Evolutionary conservation across 73 alveolate species (phyloP).

Genomic region (Paramecium pentaurelia): DNA sequence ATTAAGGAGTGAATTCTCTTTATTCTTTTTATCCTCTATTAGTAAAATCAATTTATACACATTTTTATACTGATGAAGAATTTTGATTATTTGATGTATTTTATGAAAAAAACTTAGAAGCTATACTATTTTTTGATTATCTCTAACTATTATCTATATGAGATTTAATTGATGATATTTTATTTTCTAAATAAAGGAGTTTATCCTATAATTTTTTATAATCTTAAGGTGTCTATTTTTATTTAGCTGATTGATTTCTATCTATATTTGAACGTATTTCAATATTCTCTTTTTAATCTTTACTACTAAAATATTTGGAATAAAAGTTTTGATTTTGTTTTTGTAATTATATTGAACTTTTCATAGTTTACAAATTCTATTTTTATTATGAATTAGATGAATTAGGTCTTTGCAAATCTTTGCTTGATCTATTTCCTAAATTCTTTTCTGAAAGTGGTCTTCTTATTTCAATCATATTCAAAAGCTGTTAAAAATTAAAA

Average conservation of each 20-base stretch:
- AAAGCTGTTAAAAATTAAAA: constrained; percentile 37
- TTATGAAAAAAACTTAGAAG: constrained; percentile 19
- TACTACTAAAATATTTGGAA: constrained; percentile 29
- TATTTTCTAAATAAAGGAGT: constrained; percentile 2
- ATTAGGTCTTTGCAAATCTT: constrained; percentile 19
- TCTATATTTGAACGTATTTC: neutral
- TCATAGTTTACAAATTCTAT: neutral
- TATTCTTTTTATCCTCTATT: neutral
- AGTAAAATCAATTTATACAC: neutral
- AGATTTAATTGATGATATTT: neutral
- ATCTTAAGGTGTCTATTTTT: neutral
- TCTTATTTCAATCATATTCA: constrained; percentile 1
- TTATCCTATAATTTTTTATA: constrained; percentile 38
- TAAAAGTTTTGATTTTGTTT: constrained; percentile 38
- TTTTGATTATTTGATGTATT: neutral
- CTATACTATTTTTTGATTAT: neutral
- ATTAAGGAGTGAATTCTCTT: neutral
- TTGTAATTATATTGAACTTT: constrained; percentile 21
- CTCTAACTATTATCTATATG: constrained; percentile 21
- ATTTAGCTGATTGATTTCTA: neutral
- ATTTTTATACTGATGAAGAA: neutral
- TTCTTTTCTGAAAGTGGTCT: constrained; percentile 38
- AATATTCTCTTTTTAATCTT: constrained; percentile 23
- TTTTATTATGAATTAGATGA: neutral
- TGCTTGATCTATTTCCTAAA: constrained; percentile 10